Conservation (phyloP, 768 basidiomycete genomes). For the Lentinus brumalis region DNA sequence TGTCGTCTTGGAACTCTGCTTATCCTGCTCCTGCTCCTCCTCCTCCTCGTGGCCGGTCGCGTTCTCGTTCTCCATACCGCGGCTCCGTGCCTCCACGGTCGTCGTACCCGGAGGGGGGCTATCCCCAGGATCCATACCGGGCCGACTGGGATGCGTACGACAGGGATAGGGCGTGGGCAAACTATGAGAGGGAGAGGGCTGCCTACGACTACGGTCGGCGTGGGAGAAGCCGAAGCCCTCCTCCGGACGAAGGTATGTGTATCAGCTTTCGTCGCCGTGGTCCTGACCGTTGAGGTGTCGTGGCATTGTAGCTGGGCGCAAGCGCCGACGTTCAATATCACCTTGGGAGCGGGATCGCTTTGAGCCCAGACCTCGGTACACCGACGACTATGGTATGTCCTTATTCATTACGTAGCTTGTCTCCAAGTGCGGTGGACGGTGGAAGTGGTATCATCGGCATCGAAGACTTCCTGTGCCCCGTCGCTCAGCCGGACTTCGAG, state of each 20-base stretch:
- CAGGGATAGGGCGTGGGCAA: slow-evolving; percentile 66
- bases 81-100: slow-evolving; percentile 56
- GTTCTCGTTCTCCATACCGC: slow-evolving; percentile 74
- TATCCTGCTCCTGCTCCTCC: slow-evolving; percentile 62
- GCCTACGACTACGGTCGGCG: slow-evolving; percentile 70
- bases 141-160: slow-evolving; percentile 73
- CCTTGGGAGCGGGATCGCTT: slow-evolving; percentile 85
- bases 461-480: no score
- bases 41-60: slow-evolving; percentile 74
- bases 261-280: background rate
- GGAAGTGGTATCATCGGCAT: no score
- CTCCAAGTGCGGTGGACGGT: no score
- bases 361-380: slow-evolving; percentile 81
- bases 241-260: slow-evolving; percentile 66
- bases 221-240: slow-evolving; percentile 80
- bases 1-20: slow-evolving; percentile 75
- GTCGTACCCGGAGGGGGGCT: slow-evolving; percentile 56
- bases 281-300: slow-evolving; percentile 8
- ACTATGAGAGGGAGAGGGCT: slow-evolving; percentile 69
- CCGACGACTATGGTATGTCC: slow-evolving; percentile 75
- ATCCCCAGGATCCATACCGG: slow-evolving; percentile 61
- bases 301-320: slow-evolving; percentile 53
- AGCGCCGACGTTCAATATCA: slow-evolving; percentile 76
- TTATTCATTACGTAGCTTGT: no score
- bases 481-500: no score